Conservation (phyloP, 106 monocot species). For the Platanthera zijinensis region DNA sequence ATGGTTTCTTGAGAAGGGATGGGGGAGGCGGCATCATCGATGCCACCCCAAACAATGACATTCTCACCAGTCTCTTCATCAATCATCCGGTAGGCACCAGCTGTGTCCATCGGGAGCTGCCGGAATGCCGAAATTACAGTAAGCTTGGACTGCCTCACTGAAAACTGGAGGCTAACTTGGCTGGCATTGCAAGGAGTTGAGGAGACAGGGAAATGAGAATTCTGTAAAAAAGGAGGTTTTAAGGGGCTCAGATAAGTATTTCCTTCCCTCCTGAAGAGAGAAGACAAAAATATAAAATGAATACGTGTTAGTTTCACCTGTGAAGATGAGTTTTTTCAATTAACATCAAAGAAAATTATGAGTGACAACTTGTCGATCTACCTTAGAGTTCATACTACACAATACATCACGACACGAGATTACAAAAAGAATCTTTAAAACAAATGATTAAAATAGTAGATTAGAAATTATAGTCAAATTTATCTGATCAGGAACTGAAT, state of each 20-base stretch:
- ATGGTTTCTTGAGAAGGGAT: slow-evolving; percentile 44
- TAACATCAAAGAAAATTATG: neutral
- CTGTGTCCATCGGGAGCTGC: slow-evolving; percentile 46
- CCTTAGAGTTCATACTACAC: neutral
- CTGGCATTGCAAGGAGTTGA: neutral
- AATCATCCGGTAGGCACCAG: slow-evolving; percentile 72
- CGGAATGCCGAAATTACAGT: slow-evolving; percentile 17
- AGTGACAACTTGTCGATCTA: neutral
- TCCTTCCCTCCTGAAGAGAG: neutral
- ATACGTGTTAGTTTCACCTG: neutral
- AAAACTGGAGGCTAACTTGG: neutral
- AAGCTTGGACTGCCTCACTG: neutral
- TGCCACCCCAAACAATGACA: slow-evolving; percentile 80
- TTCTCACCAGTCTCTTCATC: slow-evolving; percentile 59
- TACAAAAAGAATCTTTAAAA: slow-evolving; percentile 1
- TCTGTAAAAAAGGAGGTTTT: slow-evolving; percentile 3
- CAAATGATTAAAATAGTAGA: neutral
- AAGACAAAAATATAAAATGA: neutral
- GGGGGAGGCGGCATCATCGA: slow-evolving; percentile 25
- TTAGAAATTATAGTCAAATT: neutral
- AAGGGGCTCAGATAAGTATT: neutral
- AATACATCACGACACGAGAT: neutral
- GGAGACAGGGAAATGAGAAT: neutral
- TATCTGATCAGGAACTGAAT: neutral
- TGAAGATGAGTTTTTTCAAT: neutral